phyloP scores from a whole-genome alignment of 2,329 filamentous ascomycete genomes.

The Ophiostoma angusticollis region DNA sequence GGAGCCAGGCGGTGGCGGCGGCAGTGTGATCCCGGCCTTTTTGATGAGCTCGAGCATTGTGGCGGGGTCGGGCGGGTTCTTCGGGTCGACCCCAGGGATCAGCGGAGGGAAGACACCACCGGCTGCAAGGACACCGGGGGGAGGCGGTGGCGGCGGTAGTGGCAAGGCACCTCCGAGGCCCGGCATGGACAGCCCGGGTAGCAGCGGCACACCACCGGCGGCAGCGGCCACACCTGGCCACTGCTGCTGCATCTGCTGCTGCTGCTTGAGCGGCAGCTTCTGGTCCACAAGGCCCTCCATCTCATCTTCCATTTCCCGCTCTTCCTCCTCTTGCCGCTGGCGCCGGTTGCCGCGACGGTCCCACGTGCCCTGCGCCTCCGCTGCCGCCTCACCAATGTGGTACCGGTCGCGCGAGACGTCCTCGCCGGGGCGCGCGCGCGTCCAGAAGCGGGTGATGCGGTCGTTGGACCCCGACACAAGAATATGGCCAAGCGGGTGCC shows the following conservation, averaged over 20 bases:
- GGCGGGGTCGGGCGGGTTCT: conserved; percentile 47
- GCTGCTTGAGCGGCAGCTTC: conserved; percentile 54
- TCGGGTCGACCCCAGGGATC: conserved; percentile 43
- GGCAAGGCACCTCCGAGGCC: conserved; percentile 31
- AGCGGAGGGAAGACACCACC: conserved; percentile 22
- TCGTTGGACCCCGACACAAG: conserved; percentile 93
- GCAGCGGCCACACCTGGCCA: conserved; percentile 23
- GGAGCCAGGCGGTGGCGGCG: conserved; percentile 28
- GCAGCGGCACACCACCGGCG: conserved; percentile 32
- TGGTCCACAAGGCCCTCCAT: conserved; percentile 87
- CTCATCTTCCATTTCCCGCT: conserved; percentile 87
- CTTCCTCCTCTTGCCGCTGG: conserved; percentile 80
- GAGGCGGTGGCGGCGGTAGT: conserved; percentile 37
- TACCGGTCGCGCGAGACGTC: conserved; percentile 81
- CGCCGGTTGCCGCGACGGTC: conserved; percentile 65
- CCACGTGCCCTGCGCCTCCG: conserved; percentile 91
- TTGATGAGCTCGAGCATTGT: conserved; percentile 53
- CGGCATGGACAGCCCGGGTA: conserved; percentile 49
- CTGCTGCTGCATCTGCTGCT: conserved; percentile 7
- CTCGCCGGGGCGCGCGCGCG: conserved; percentile 71
- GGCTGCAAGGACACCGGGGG: conserved; percentile 34
- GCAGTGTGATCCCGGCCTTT: conserved; percentile 49
- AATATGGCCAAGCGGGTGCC: conserved; percentile 93
- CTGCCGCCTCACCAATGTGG: conserved; percentile 86
- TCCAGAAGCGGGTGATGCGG: conserved; percentile 94